These are phyloP conservation scores for Peniophora sp. DNA, from an alignment of 1,284 basidiomycete species.

Conservation along the genomic window DNA sequence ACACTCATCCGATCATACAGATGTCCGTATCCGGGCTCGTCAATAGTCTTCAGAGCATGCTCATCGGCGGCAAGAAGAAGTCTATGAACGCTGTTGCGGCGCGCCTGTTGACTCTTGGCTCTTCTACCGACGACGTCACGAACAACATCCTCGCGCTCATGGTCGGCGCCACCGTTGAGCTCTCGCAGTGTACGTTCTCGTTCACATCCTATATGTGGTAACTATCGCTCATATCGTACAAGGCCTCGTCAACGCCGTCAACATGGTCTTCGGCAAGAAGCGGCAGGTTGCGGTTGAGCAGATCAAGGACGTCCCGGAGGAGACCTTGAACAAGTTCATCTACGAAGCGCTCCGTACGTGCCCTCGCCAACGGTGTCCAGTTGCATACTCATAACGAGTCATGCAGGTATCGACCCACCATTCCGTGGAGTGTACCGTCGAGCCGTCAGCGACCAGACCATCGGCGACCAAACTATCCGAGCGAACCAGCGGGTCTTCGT, in stretches of 20 bases:
- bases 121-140: constrained; percentile 49
- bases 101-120: constrained; percentile 46
- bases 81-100: constrained; percentile 42
- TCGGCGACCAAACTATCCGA: constrained; percentile 34
- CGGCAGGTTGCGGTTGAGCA: constrained; percentile 23
- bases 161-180: constrained; percentile 58
- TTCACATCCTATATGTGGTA: neutral
- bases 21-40: constrained; percentile 41
- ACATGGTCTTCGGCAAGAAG: constrained; percentile 48
- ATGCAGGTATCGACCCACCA: constrained; percentile 40
- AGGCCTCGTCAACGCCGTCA: constrained; percentile 45
- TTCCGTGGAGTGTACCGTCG: constrained; percentile 45
- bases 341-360: constrained; percentile 56
- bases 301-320: constrained; percentile 28
- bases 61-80: constrained; percentile 30
- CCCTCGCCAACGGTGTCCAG: constrained; percentile 4
- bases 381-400: no score
- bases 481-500: constrained; percentile 50
- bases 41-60: constrained; percentile 37
- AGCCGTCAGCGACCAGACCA: constrained; percentile 31
- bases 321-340: constrained; percentile 42
- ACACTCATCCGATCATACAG: no score
- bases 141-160: constrained; percentile 68
- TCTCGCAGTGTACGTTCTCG: constrained; percentile 48
- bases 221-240: neutral